Percentiles rank a stretch among this genome's conserved stretches.
Evolutionary conservation across 371 early-diverging fungal genomes (phyloP).

Genomic region (Zychaea mexicana): DNA sequence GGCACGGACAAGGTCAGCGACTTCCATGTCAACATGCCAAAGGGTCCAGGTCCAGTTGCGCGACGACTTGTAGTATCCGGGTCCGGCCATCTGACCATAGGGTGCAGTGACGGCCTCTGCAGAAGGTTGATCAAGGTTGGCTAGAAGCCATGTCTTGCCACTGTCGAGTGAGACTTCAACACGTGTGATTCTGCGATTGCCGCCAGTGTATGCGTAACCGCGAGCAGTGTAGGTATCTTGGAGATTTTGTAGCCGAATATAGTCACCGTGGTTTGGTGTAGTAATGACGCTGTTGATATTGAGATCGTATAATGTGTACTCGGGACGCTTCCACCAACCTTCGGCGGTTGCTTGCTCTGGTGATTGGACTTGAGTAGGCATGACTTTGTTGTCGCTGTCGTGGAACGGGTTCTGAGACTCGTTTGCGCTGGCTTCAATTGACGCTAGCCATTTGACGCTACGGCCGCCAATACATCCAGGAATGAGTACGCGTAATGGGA

Average conservation of each 20-base stretch:
- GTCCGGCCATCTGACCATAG: constrained; percentile 19
- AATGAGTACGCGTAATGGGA: constrained; percentile 79
- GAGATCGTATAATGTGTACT: constrained; percentile 75
- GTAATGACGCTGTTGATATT: constrained; percentile 62
- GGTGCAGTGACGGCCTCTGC: constrained; percentile 21
- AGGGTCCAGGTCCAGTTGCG: constrained; percentile 76
- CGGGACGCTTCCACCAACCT: constrained; percentile 58
- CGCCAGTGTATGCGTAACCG: constrained; percentile 82
- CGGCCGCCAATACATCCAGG: constrained; percentile 90
- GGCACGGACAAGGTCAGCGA: constrained; percentile 47
- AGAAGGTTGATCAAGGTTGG: constrained; percentile 44
- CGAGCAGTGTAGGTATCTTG: constrained; percentile 42
- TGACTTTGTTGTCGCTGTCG: constrained; percentile 80
- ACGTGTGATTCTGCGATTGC: constrained; percentile 70
- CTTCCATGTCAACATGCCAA: constrained; percentile 59
- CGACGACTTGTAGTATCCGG: constrained; percentile 20
- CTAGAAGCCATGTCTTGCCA: constrained; percentile 76
- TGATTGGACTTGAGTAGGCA: constrained; percentile 63
- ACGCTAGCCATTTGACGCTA: constrained; percentile 78
- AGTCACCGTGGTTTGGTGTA: constrained; percentile 47
- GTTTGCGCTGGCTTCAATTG: constrained; percentile 61
- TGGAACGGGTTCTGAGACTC: constrained; percentile 78
- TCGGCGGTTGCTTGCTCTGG: constrained; percentile 51
- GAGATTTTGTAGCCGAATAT: constrained; percentile 24
- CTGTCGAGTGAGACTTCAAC: constrained; percentile 82